Base-by-base conservation (phyloP, 2,329 filamentous ascomycete genomes). In the Ophiostoma triangulosporum region DNA sequence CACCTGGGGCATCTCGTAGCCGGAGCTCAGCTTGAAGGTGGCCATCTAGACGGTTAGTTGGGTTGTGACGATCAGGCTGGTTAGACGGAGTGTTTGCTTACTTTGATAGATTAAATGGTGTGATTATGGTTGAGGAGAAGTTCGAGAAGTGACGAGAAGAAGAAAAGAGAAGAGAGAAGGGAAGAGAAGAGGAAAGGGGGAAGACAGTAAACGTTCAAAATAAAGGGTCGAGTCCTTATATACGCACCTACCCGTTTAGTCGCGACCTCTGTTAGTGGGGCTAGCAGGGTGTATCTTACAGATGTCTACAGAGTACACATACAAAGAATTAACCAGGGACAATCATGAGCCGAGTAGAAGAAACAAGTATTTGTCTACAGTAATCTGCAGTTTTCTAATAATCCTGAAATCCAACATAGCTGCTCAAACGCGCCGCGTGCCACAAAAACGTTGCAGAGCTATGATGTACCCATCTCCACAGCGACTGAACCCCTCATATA, bases 1-100 rank as follows among this genome's bases (percentile, higher is more conserved):
- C 60, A 87, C 82, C 66, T 83, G 78, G 64, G 83, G 84, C 84
- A 87, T 87, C 62, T 84, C 73, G 62, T 77, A 64, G 68, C 81
- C 80, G 68, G 73, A 80, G 69, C 71, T 82, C 58, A 84, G 76
- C 70, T 81, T 83, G 66, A 83, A 71, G 56, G 69, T 77, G 24
- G 46, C 46, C 46, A 48, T 48, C 46, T 48, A 54, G 72, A 66
- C 62, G 70, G 29, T 17, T 43, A 26, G 43, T 48, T 54, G 9
- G 15, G 40, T 29, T 50, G 48, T 24, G 14, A n/a, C n/a, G n/a
- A n/a, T n/a, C n/a, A n/a, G n/a, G n/a, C n/a, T n/a, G n/a, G n/a
- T n/a, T n/a, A n/a, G n/a, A n/a, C n/a, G n/a, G n/a, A n/a, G n/a
- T n/a, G 40, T n/a, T 29, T 14, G 29, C 43, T 29, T 3, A 46